phyloP scores from a whole-genome alignment of 495 filamentous ascomycete genomes.

The Neurospora intermedia region DNA sequence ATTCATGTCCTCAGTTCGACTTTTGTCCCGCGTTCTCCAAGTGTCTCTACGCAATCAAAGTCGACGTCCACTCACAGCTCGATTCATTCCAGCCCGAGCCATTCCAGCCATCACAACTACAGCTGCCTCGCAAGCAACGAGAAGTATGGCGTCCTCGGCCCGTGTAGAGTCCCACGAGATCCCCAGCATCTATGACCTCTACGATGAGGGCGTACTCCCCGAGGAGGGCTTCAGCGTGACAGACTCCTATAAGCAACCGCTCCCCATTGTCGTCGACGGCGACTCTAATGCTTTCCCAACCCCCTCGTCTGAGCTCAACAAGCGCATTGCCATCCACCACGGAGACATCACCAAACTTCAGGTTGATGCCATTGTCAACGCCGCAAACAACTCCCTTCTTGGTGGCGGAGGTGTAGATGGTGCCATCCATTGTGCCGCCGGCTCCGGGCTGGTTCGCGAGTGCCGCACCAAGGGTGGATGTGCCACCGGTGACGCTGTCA shows the following conservation, averaged over 20 bases:
- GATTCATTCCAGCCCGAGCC: background rate
- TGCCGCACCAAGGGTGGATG: slow-evolving; percentile 62
- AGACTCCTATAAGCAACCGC: background rate
- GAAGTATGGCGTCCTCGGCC: background rate
- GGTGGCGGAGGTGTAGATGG: slow-evolving; percentile 84
- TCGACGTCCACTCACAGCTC: background rate
- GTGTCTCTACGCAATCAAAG: background rate
- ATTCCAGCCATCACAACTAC: background rate
- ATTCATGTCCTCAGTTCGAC: background rate
- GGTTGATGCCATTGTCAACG: slow-evolving; percentile 85
- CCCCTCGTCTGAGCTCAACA: slow-evolving; percentile 52
- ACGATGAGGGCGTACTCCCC: slow-evolving; percentile 26
- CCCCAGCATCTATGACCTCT: slow-evolving; percentile 55
- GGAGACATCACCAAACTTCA: slow-evolving; percentile 75
- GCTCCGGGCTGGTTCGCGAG: slow-evolving; percentile 52
- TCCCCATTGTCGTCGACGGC: slow-evolving; percentile 7
- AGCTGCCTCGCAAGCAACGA: background rate
- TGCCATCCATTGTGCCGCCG: slow-evolving; percentile 80
- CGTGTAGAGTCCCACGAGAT: slow-evolving; percentile 35
- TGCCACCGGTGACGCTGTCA: slow-evolving; percentile 69
- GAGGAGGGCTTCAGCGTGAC: slow-evolving; percentile 15
- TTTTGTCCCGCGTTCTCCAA: background rate
- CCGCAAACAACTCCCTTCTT: slow-evolving; percentile 68
- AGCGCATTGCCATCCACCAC: slow-evolving; percentile 57
- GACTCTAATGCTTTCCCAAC: slow-evolving; percentile 11